Evolutionary conservation across 257 asterid genomes (phyloP).

Genomic region (Petunia axillaris): DNA sequence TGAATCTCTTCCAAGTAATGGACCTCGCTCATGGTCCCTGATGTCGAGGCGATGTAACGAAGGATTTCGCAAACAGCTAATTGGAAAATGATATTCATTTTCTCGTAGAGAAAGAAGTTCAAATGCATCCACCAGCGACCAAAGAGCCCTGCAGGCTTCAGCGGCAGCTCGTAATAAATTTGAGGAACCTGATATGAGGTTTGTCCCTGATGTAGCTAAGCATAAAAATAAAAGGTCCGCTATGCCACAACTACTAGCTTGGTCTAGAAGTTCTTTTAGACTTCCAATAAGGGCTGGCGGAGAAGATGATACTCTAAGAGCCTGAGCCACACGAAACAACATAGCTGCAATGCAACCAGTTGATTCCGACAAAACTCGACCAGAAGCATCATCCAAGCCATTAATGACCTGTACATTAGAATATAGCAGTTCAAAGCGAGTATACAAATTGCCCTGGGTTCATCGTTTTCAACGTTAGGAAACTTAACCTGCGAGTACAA

Average conservation of each 20-base stretch:
- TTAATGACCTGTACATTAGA: conserved; percentile 62
- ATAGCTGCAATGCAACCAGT: conserved; percentile 82
- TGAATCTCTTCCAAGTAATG: conserved; percentile 45
- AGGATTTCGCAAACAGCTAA: conserved; percentile 55
- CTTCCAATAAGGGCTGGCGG: conserved; percentile 50
- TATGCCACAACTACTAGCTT: conserved; percentile 69
- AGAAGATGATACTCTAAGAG: conserved; percentile 63
- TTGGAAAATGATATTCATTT: conserved; percentile 58
- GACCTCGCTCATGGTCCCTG: conserved; percentile 52
- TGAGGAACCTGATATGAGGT: conserved; percentile 88
- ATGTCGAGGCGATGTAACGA: conserved; percentile 59
- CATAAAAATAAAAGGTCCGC: conserved; percentile 66
- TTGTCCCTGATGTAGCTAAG: conserved; percentile 86
- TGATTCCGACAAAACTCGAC: conserved; percentile 76
- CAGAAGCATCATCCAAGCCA: conserved; percentile 66
- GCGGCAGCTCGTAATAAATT: conserved; percentile 86
- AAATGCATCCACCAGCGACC: conserved; percentile 79
- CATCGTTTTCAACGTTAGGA: conserved; percentile 15
- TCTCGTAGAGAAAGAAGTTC: conserved; percentile 63
- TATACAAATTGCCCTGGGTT: conserved; percentile 24
- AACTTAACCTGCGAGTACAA: conserved; percentile 78
- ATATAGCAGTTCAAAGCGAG: conserved; percentile 33
- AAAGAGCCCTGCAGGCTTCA: conserved; percentile 86
- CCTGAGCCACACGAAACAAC: conserved; percentile 71
- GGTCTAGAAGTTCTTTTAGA: conserved; percentile 64